Percentiles rank a stretch among this genome's conserved stretches.
These are phyloP conservation scores for Diversispora epigaea DNA, from an alignment of 192 early-diverging fungal species.

Conservation along the genomic window DNA sequence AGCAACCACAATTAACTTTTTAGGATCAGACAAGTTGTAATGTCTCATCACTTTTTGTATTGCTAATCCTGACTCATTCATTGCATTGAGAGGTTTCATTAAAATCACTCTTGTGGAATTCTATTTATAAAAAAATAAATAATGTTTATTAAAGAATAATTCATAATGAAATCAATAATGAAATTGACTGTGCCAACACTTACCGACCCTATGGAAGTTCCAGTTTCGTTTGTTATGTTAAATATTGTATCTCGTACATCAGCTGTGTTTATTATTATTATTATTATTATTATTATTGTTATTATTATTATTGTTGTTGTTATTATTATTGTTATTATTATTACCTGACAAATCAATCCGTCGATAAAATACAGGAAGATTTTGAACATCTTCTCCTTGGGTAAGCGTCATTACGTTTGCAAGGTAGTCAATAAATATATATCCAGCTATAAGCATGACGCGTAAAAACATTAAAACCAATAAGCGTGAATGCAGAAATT, in stretches of 20 bases:
- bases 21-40: slow-evolving; percentile 49
- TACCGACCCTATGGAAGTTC: slow-evolving; percentile 33
- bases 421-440: slow-evolving; percentile 59
- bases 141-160: not conserved
- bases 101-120: slow-evolving; percentile 55
- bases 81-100: slow-evolving; percentile 54
- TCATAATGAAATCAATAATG: not conserved
- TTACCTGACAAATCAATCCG: slow-evolving; percentile 42
- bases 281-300: not conserved
- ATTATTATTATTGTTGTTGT: no score
- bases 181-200: not conserved
- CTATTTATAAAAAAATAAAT: slow-evolving; percentile 35
- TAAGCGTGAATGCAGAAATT: not conserved
- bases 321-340: no score
- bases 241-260: slow-evolving; percentile 58
- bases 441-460: slow-evolving; percentile 44
- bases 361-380: slow-evolving; percentile 41
- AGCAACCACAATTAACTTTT: slow-evolving; percentile 56
- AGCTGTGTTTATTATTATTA: slow-evolving; percentile 37
- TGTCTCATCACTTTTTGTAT: slow-evolving; percentile 52
- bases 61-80: slow-evolving; percentile 57
- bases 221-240: slow-evolving; percentile 37
- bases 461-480: not conserved
- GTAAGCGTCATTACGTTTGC: slow-evolving; percentile 56
- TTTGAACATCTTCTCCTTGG: slow-evolving; percentile 35